These are phyloP conservation scores for Ceratorhiza oryzae-sativae DNA, from an alignment of 1,284 basidiomycete species.

Conservation along the genomic window DNA sequence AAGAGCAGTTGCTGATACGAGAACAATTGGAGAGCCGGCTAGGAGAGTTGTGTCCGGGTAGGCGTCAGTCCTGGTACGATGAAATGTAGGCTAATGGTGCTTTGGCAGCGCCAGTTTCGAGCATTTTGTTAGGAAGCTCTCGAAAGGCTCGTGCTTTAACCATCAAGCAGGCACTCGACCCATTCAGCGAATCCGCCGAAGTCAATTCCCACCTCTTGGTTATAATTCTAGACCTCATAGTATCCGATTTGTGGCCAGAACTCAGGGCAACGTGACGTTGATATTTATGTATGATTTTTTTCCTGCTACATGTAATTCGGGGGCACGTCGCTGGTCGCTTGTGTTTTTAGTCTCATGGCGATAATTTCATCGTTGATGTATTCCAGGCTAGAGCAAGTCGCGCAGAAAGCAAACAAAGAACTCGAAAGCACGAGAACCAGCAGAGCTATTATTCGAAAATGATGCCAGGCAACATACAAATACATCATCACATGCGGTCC, in stretches of 20 bases:
- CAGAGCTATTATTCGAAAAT: constrained; percentile 11
- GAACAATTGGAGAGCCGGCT: constrained; percentile 61
- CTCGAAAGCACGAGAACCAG: background rate
- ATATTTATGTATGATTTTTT: background rate
- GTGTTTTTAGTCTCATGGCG: background rate
- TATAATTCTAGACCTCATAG: constrained; percentile 22
- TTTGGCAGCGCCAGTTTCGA: constrained; percentile 4
- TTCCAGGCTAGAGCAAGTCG: background rate
- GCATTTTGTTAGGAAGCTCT: constrained; percentile 18
- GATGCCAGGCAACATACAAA: constrained; percentile 22
- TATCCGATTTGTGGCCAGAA: constrained; percentile 31
- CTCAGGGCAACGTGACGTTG: constrained; percentile 8
- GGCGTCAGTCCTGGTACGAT: constrained; percentile 43
- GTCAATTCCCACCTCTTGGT: constrained; percentile 32
- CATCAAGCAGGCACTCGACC: constrained; percentile 33
- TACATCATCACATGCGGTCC: constrained; percentile 37
- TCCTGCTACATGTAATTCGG: background rate
- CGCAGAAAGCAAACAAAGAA: background rate
- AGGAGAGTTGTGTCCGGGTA: constrained; percentile 57
- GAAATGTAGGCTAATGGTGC: background rate
- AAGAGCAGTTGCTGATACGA: constrained; percentile 69
- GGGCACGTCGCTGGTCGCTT: background rate
- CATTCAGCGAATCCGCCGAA: constrained; percentile 35
- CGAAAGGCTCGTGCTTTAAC: constrained; percentile 24
- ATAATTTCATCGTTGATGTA: background rate